Evolutionary conservation across 192 early-diverging fungal species (phyloP).

Genomic region (Gigaspora rosea): DNA sequence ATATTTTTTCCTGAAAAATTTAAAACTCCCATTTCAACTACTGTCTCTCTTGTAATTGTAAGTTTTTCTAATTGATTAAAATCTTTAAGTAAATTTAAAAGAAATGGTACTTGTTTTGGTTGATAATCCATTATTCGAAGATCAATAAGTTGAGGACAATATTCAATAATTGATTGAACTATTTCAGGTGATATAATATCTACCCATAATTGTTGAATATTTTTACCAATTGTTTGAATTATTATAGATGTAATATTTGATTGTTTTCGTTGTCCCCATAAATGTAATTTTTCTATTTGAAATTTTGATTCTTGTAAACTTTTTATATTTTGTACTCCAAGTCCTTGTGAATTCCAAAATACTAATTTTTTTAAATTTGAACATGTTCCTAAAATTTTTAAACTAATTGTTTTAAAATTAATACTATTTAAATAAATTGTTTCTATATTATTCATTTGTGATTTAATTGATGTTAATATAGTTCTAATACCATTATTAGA

Average conservation of each 20-base stretch:
- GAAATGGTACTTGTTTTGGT: neutral
- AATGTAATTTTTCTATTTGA: neutral
- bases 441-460: neutral
- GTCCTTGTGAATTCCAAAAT: slow-evolving; percentile 4
- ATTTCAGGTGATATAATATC: neutral
- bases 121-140: slow-evolving; percentile 8
- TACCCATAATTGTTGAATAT: neutral
- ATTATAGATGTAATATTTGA: neutral
- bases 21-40: slow-evolving; percentile 7
- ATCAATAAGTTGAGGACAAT: neutral
- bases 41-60: neutral
- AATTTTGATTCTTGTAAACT: neutral
- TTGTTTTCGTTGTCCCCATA: neutral
- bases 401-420: neutral
- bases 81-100: slow-evolving; percentile 10
- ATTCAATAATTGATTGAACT: neutral
- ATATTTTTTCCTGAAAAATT: slow-evolving; percentile 5
- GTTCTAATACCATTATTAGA: neutral
- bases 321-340: neutral
- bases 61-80: neutral
- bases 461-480: neutral
- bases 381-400: neutral
- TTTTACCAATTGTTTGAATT: neutral
- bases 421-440: neutral
- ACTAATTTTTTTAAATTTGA: neutral